Base-by-base conservation (phyloP, 495 filamentous ascomycete genomes). In the Penicillium lagena region DNA sequence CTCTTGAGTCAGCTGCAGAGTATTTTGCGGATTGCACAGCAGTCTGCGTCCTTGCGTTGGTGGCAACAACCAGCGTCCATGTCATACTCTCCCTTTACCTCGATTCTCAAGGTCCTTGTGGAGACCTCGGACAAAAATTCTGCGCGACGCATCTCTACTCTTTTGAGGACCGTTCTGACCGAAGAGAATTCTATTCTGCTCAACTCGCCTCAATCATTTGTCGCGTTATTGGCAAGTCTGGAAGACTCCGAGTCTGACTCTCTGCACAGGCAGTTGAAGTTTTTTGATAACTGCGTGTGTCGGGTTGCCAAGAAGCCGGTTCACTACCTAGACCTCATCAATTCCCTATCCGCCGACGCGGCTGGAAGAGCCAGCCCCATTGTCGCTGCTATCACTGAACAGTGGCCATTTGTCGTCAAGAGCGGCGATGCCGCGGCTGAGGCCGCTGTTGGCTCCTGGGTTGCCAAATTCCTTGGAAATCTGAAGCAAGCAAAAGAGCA, bases 31-130 rank as follows among this genome's bases (percentile, higher is more conserved):
- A 85, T 95, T 50, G 88, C 89, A 10, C 73, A 80, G 45, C 79
- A 79, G 51, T 91, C 88, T 9, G 79, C 86, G 12, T 79, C 79
- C 12, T 85, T 94, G 77, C 82, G 83, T 35, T 96, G 90, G 90
- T 93, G 78, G 70, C 74, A 81, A 42, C 81, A 83, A 7, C 9
- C 38, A 73, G 71, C 62, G 9, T 62, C 64, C 17, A 70, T 75
- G 56, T 52, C 69, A 47, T 69, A 67, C 29, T 73, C 71, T 28
- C 68, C 69, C 7, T 72, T 72, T 37, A 70, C 67, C 4, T 73
- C 68, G 7, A 68, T 73, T 35, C 46, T 75, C 47, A 71, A 66
- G 44, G 67, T 72, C 15, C 49, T 70, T 27, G 51, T 65, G 22
- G 52, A 47, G 14, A 63, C 67, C 6, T 50, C 65, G 2, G 63